Conservation (phyloP, 2,329 filamentous ascomycete genomes). For the Teratosphaeriaceae sp. region DNA sequence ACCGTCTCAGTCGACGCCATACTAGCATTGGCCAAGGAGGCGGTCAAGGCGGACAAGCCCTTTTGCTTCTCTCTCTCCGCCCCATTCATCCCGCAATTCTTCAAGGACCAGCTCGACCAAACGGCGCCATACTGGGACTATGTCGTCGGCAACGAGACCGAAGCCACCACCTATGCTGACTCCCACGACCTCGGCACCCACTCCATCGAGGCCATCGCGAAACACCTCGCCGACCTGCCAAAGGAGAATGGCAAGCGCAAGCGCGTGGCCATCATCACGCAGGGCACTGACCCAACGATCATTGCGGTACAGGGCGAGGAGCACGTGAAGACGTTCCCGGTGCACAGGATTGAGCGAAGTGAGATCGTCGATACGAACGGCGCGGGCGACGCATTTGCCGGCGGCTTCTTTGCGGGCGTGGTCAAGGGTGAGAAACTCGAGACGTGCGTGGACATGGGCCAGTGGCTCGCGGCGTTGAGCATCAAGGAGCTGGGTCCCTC, state of each 20-base stretch:
- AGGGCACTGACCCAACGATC: slow-evolving; percentile 86
- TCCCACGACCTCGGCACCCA: slow-evolving; percentile 67
- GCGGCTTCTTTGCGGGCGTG: slow-evolving; percentile 84
- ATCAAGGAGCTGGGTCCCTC: slow-evolving; percentile 94
- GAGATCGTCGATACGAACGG: slow-evolving; percentile 95
- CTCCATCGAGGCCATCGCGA: slow-evolving; percentile 78
- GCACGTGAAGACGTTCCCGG: slow-evolving; percentile 68
- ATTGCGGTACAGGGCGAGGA: slow-evolving; percentile 58
- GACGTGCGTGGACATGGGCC: slow-evolving; percentile 79
- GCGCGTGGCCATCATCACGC: slow-evolving; percentile 85
- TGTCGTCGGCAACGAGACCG: slow-evolving; percentile 93
- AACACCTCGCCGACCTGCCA: slow-evolving; percentile 76
- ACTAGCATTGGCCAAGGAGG: slow-evolving; percentile 83
- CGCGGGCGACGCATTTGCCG: slow-evolving; percentile 92
- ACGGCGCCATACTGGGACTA: slow-evolving; percentile 91
- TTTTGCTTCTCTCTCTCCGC: slow-evolving; percentile 91
- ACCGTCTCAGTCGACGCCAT: slow-evolving; percentile 92
- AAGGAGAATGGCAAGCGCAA: slow-evolving; percentile 86
- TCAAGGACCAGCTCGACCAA: slow-evolving; percentile 89
- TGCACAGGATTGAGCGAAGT: slow-evolving; percentile 68
- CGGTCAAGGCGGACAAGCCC: slow-evolving; percentile 77
- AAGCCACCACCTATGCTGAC: slow-evolving; percentile 81
- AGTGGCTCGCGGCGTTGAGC: slow-evolving; percentile 91
- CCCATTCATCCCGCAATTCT: slow-evolving; percentile 94
- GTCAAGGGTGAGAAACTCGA: slow-evolving; percentile 76